These are phyloP conservation scores for Hypoxylon crocopeplum DNA, from an alignment of 495 filamentous ascomycete species.

Conservation along the genomic window DNA sequence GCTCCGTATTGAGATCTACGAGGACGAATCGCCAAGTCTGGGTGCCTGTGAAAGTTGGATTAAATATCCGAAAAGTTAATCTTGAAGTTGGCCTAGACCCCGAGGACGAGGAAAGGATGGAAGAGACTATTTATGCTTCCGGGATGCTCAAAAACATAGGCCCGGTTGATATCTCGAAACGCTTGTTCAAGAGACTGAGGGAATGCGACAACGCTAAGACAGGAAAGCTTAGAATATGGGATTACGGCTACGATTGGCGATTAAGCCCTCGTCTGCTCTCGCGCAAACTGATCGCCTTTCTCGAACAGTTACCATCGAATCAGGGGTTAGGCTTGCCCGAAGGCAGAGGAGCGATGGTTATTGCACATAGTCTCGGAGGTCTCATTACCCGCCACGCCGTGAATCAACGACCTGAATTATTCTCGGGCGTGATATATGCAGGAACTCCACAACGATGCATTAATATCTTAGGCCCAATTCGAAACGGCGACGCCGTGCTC, in stretches of 20 bases:
- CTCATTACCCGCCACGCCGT: slow-evolving; percentile 89
- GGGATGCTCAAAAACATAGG: slow-evolving; percentile 92
- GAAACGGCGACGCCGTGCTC: slow-evolving; percentile 90
- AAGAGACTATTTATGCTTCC: slow-evolving; percentile 77
- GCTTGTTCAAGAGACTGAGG: slow-evolving; percentile 78
- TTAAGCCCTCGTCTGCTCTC: slow-evolving; percentile 83
- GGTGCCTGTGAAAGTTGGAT: slow-evolving; percentile 92
- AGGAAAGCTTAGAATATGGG: slow-evolving; percentile 78
- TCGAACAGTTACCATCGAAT: slow-evolving; percentile 80
- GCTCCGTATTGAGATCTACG: slow-evolving; percentile 86
- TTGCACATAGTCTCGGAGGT: slow-evolving; percentile 90
- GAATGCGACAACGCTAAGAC: slow-evolving; percentile 73
- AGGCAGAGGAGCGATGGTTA: slow-evolving; percentile 75
- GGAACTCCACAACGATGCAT: slow-evolving; percentile 86
- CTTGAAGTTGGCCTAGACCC: slow-evolving; percentile 83
- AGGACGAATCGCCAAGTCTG: slow-evolving; percentile 82
- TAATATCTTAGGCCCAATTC: slow-evolving; percentile 87
- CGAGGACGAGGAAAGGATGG: slow-evolving; percentile 87
- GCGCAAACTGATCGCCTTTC: slow-evolving; percentile 68
- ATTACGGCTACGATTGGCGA: slow-evolving; percentile 97
- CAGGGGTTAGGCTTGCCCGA: slow-evolving; percentile 52
- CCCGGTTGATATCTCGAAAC: slow-evolving; percentile 85
- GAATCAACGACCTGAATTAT: slow-evolving; percentile 85
- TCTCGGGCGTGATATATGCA: slow-evolving; percentile 85
- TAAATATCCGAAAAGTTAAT: slow-evolving; percentile 92